Conservation (phyloP, 2,329 filamentous ascomycete genomes). For the Aspergillus fischeri region DNA sequence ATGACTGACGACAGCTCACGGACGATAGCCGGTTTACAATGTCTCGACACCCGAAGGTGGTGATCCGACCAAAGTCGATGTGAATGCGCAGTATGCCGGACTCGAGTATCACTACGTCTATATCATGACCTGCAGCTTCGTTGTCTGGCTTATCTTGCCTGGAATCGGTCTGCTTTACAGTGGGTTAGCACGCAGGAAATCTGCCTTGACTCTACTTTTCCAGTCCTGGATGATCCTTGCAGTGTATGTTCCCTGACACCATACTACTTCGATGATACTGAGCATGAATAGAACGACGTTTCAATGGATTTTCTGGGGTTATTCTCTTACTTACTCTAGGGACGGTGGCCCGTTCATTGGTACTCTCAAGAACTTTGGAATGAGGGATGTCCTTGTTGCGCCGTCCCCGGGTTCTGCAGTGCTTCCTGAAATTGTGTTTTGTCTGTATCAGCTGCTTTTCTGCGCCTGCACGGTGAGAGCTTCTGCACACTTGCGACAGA, state of each 20-base stretch:
- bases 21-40: slow-evolving; percentile 31
- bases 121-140: slow-evolving; percentile 52
- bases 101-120: slow-evolving; percentile 61
- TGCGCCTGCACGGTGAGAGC: slow-evolving; percentile 41
- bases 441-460: slow-evolving; percentile 63
- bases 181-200: slow-evolving; percentile 60
- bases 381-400: slow-evolving; percentile 58
- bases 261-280: background rate
- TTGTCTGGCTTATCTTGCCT: slow-evolving; percentile 65
- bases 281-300: slow-evolving; percentile 35
- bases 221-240: slow-evolving; percentile 57
- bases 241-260: slow-evolving; percentile 36
- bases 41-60: slow-evolving; percentile 49
- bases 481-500: background rate
- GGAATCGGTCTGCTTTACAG: slow-evolving; percentile 64
- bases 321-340: slow-evolving; percentile 59
- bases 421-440: slow-evolving; percentile 63
- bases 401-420: slow-evolving; percentile 55
- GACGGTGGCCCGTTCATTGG: slow-evolving; percentile 61
- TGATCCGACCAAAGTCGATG: slow-evolving; percentile 50
- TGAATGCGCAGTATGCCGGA: slow-evolving; percentile 56
- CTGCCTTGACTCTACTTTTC: slow-evolving; percentile 58
- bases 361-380: slow-evolving; percentile 57
- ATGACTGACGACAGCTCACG: slow-evolving; percentile 1
- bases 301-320: slow-evolving; percentile 63